Conservation (phyloP, 495 filamentous ascomycete species). For the Aspergillus taichungensis region DNA sequence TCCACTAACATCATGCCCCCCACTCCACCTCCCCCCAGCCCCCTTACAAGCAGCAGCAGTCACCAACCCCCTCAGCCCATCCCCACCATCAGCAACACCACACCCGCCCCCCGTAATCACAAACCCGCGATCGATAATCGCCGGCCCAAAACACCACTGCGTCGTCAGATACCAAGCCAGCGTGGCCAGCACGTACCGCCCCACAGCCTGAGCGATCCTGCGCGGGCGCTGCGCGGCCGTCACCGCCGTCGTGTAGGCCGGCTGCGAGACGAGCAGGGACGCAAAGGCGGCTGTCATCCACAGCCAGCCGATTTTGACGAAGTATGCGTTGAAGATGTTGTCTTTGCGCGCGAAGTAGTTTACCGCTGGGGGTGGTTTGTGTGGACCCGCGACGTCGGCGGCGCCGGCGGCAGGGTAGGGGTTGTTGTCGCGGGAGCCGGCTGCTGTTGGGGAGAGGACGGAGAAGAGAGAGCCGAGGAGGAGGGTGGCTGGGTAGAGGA, state of each 20-base stretch:
- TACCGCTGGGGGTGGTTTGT: constrained; percentile 23
- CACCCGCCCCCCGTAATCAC: constrained; percentile 74
- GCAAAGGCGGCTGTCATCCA: constrained; percentile 72
- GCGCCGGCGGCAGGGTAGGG: constrained; percentile 46
- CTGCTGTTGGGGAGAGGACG: constrained; percentile 61
- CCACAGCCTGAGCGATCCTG: constrained; percentile 35
- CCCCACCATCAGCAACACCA: constrained; percentile 23
- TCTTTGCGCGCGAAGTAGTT: constrained; percentile 89
- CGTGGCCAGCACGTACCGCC: constrained; percentile 65
- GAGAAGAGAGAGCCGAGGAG: constrained; percentile 73
- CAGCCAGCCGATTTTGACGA: constrained; percentile 91
- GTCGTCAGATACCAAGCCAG: constrained; percentile 70
- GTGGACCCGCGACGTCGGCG: constrained; percentile 33
- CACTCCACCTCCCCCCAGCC: constrained; percentile 72
- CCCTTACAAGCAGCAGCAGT: constrained; percentile 77
- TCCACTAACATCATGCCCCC: constrained; percentile 88
- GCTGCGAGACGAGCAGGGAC: constrained; percentile 52
- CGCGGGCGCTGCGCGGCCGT: constrained; percentile 17
- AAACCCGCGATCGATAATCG: constrained; percentile 82
- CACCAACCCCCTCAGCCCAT: constrained; percentile 41
- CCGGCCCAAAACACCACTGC: constrained; percentile 92
- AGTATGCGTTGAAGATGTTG: constrained; percentile 83
- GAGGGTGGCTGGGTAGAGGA: constrained; percentile 71
- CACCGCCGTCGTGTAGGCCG: constrained; percentile 29
- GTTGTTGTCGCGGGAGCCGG: constrained; percentile 42